These are phyloP conservation scores for Erysimum cheiranthoides DNA, from an alignment of 345 rosid genomes.

Conservation along the genomic window DNA sequence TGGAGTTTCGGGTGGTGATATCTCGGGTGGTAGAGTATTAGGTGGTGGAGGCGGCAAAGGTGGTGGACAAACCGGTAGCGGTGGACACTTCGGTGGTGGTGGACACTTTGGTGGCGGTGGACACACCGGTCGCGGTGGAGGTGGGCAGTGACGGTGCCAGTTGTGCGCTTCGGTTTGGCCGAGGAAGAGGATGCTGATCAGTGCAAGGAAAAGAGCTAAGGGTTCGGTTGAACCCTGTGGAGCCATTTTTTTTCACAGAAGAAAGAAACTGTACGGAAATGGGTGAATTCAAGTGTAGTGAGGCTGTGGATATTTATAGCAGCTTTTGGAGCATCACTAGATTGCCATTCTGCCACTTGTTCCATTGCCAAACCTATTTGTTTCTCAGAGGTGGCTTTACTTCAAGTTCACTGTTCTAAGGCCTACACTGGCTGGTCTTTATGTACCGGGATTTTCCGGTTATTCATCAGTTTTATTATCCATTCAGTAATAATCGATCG, in stretches of 20 bases:
- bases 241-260: constrained; percentile 22
- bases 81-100: too few relatives aligned
- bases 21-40: too few relatives aligned
- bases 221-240: neutral
- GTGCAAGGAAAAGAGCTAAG: constrained; percentile 7
- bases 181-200: constrained; percentile 16
- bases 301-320: constrained; percentile 17
- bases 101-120: neutral
- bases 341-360: neutral
- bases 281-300: constrained; percentile 11
- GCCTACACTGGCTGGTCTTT: too few relatives aligned
- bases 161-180: neutral
- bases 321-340: constrained; percentile 6
- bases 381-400: neutral
- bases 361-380: constrained; percentile 18
- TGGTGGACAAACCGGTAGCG: too few relatives aligned
- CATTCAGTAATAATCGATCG: too few relatives aligned
- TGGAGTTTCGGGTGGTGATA: too few relatives aligned
- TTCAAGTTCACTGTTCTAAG: neutral
- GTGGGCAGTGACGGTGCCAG: neutral
- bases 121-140: neutral
- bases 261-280: neutral
- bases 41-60: neutral
- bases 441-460: too few relatives aligned
- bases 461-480: too few relatives aligned